Base-by-base conservation (phyloP, 495 filamentous ascomycete species). In the Lentithecium fluviatile region DNA sequence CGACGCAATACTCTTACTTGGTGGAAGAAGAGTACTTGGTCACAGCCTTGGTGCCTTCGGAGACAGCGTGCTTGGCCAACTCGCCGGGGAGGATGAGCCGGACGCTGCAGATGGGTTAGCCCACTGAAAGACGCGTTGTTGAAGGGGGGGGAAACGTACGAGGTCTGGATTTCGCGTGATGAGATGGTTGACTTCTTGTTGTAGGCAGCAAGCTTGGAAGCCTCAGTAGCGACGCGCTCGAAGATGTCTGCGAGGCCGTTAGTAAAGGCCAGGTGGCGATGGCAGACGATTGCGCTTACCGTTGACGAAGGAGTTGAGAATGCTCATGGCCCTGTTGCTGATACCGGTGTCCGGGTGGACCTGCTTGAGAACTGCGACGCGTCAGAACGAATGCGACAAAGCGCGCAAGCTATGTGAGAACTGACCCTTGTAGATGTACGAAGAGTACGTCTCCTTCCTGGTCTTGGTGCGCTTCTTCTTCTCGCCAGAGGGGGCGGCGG, bases 401-500 rank as follows among this genome's bases (percentile, higher is more conserved):
- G 37, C 47, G 61, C 23, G 49, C 48, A 58, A n/a, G 61, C 47
- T 60, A 40, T 56, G 47, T 42, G 52, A 40, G 42, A 58, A 72
- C 88, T 78, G 77, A 96, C 94, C 94, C 83, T 98, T 98, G 87
- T 98, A 98, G 83, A 98, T 98, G 87, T 98, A 98, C 43, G 88
- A 94, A 67, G 90, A 95, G 82, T 98, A 98, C 53, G 94, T 98
- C 85, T 98, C 94, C 89, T 97, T 97, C 79, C 94, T 87, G 69
- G 94, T 88, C 93, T 98, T 98, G 84, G 90, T 95, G 70, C 95
- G 90, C 91, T 98, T 98, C 89, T 97, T 98, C 91, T 98, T 97
- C 60, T 97, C 94, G 61, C 93, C 94, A 73, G 90, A 81, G 38
- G 91, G 84, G 37, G 94, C 90, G 69, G 84, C 77, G 42, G 94